Evolutionary conservation across 2,329 filamentous ascomycete genomes (phyloP), one percentile per base, ranked within the genome.

Genomic region (Penicillium sp.): DNA sequence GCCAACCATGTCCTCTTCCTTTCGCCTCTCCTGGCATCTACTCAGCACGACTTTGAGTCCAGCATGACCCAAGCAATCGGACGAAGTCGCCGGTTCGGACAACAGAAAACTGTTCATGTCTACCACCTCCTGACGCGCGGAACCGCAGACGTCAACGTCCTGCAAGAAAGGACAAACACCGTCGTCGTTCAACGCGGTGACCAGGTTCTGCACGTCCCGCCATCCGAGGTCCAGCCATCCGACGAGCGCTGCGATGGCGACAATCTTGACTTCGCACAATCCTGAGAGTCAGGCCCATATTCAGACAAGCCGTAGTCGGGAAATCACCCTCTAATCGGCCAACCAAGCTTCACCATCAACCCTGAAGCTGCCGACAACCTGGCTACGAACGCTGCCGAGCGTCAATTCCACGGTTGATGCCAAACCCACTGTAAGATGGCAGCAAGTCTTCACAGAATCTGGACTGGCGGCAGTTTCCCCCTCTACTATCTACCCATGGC

Each of bases 1-100:
- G 86, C 86, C 0, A 89, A 88, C 61, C 86, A 90, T 58, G 76
- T 89, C 38, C 81, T 90, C 35, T 90, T 90, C 69, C 71, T 88
- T 2, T 80, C 82, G 0, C 86, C 87, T 0, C 71, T 87, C 8
- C 73, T 85, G 0, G 74, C 79, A 0, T 69, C 76, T 38, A 81
- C 78, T 0, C 80, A 84, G 49, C 80, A 84, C 47, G 76, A 81
- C 5, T 89, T 87, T 67, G 78, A 84, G 0, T 78, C 83, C 0
- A 79, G 81, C 0, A 88, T 88, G 82, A 82, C 79, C 0, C 88
- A 90, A 62, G 86, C 86, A 0, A 84, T 89, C 20, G 88, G 87
- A 1, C 82, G 88, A 39, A 80, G 81, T 8, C 79, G 82, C 5
- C 79, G 88, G 1, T 86, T 83, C 57, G 84, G 85, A 0, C 87